phyloP scores from a whole-genome alignment of 495 filamentous ascomycete genomes.

The Diplogelasinospora grovesii region DNA sequence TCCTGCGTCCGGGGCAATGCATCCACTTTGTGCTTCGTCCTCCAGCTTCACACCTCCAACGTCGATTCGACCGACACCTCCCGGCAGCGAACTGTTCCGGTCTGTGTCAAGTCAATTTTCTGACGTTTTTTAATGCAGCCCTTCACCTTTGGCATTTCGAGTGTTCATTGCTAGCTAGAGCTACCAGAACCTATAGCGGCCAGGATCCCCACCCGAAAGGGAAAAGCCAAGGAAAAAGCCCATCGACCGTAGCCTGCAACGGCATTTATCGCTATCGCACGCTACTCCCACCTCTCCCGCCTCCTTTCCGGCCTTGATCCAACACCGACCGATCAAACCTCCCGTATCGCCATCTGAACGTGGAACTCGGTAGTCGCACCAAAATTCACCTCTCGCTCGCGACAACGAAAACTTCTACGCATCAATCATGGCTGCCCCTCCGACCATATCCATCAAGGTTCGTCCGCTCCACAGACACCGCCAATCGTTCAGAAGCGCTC shows the following conservation, averaged over 20 bases:
- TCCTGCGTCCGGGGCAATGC: conserved; percentile 12
- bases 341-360: conserved; percentile 1
- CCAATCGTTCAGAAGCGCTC: conserved; percentile 4
- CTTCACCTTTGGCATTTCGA: too few species aligned
- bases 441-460: conserved; percentile 56
- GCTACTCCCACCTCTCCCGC: too few species aligned
- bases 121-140: conserved; percentile 29
- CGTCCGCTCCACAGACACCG: conserved; percentile 18
- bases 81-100: conserved; percentile 34
- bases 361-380: conserved; percentile 3
- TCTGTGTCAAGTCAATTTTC: conserved; percentile 32
- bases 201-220: background rate
- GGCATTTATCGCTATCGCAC: too few species aligned
- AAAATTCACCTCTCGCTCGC: conserved; percentile 11
- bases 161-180: too few species aligned
- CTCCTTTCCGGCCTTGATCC: too few species aligned
- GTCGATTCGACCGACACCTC: conserved; percentile 22
- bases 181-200: too few species aligned
- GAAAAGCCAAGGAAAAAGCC: background rate
- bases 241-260: too few species aligned
- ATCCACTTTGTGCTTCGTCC: conserved; percentile 14
- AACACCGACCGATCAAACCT: too few species aligned
- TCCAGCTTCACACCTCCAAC: conserved; percentile 15
- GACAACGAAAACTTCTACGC: background rate
- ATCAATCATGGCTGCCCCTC: conserved; percentile 46